Base-by-base conservation (phyloP, 164 flowering plant species). In the Protea cynaroides region DNA sequence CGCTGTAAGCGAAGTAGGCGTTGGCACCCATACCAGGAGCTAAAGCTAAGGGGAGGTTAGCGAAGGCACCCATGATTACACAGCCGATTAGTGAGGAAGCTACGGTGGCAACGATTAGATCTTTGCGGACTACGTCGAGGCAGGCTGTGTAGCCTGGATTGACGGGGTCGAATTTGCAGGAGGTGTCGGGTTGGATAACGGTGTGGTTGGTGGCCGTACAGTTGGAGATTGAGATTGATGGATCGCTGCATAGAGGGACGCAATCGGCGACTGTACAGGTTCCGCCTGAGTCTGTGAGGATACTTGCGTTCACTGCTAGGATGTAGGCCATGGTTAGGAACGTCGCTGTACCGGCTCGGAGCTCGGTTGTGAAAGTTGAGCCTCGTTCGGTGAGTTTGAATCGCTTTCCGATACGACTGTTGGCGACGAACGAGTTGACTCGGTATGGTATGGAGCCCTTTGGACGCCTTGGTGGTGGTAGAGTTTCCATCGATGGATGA, bases 11-110 rank as follows among this genome's bases (percentile, higher is more conserved):
- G 69, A 92, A 90, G 49, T 92, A 92, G 3, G 96, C 95, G 74
- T 90, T 92, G 10, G 95, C 71, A 0, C 98, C 98, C 98, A 88
- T 92, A 0, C 96, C 98, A 7, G 98, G 96, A 8, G 98, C 98
- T 21, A 92, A 61, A 0, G 83, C 96, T 14, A 92, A 65, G 0
- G 98, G 98, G 0, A 92, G 81, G 60, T 92, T 92, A 0, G 95
- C 98, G 19, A 92, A 78, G 10, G 66, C 62, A 0, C 98, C 98
- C 96, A 92, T 89, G 37, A 90, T 83, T 6, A 88, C 51, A 37
- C 87, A 89, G 1, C 98, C 98, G 47, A 89, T 76, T 2, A 92
- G 71, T 8, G 96, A 84, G 5, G 97, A 82, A 1, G 81, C 92
- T 0, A 71, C 81, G 34, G 94, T 91, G 64, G 97, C 97, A 14